A percentile compares a stretch with the other conserved stretches of the same genome.
Conservation (phyloP, 176 grass and related monocot genomes). For the Cymbopogon citratus region DNA sequence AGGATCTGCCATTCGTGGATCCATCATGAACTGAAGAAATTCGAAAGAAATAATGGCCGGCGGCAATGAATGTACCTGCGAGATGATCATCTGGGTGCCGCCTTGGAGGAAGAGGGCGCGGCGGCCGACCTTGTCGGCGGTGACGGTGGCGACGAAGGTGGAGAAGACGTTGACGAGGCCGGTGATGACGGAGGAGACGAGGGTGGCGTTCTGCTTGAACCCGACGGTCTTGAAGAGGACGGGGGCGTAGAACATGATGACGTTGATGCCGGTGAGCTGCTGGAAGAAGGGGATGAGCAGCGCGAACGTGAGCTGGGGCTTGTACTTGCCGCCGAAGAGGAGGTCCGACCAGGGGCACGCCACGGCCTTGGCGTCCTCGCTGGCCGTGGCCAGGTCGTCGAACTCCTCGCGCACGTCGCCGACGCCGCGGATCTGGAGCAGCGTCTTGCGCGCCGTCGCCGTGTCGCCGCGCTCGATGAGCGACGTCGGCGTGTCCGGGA, state of each 20-base stretch:
- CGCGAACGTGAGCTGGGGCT: conserved; percentile 37
- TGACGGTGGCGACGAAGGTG: conserved; percentile 45
- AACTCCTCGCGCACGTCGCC: conserved; percentile 41
- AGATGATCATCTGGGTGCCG: conserved; percentile 61
- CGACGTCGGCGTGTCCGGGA: conserved; percentile 46
- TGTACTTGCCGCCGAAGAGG: conserved; percentile 40
- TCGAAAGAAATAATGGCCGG: too few relatives aligned
- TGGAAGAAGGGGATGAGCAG: conserved; percentile 42
- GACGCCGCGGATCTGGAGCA: conserved; percentile 35
- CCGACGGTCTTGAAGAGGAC: conserved; percentile 48
- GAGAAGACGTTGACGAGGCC: conserved; percentile 50
- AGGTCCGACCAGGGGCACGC: conserved; percentile 41
- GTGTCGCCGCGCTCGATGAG: conserved; percentile 24
- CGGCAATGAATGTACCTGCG: too few relatives aligned
- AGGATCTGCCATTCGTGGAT: too few relatives aligned
- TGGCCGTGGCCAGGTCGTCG: conserved; percentile 7
- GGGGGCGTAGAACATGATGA: conserved; percentile 54
- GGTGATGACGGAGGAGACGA: conserved; percentile 53
- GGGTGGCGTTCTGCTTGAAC: conserved; percentile 32
- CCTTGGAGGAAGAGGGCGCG: conserved; percentile 52
- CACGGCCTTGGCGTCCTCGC: conserved; percentile 33
- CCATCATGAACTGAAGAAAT: too few relatives aligned
- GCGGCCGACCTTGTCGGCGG: conserved; percentile 47
- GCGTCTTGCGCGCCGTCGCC: conserved; percentile 27
- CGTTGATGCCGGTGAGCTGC: conserved; percentile 57